Base-by-base conservation (phyloP, 768 basidiomycete genomes). In the Kondoa subrosea region DNA sequence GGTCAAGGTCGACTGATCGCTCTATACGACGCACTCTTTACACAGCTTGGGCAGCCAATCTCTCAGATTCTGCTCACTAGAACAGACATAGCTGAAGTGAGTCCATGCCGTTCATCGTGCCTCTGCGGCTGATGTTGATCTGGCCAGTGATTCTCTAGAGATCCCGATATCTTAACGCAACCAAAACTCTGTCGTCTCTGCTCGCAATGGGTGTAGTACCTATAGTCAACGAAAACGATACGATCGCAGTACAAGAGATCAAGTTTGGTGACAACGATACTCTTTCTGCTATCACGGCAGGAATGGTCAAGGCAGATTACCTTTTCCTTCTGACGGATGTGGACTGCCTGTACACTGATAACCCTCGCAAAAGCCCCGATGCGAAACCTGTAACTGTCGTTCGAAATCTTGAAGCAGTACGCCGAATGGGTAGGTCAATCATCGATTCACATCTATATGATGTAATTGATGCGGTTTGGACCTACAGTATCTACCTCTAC, bases 221-320 rank as follows among this genome's bases (percentile, higher is more conserved):
- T 1, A 96, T 99, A 71, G 91, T 99, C 66, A 99, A 99, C 77
- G 95, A 99, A 77, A 99, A 99, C 73, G 95, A 99, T 76, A 97
- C 95, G 0, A 85, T 99, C 34, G 93, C 92, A 27, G 95, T 99
- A 68, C 91, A 90, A 79, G 95, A 99, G 86, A 97, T 99, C 70
- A 93, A 91, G 88, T 99, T 99, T 72, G 95, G 95, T 61, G 95
- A 97, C 79, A 97, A 97, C 76, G 95, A 99, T 76, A 96, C 93
- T 0, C 80, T 99, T 21, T 96, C 93, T 56, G 95, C 95, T 25
- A 92, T 99, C 69, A 92, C 95, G 0, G 87, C 91, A 2, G 89
- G 89, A 4, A 97, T 99, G 88, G 86, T 97, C 29, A 89, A 93
- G 71, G 95, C 95, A 21, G 93, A 97, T 77, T 99, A 91, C 76